Conservation (phyloP, 148 eudicot species). For the Vaccinium myrtillus region DNA sequence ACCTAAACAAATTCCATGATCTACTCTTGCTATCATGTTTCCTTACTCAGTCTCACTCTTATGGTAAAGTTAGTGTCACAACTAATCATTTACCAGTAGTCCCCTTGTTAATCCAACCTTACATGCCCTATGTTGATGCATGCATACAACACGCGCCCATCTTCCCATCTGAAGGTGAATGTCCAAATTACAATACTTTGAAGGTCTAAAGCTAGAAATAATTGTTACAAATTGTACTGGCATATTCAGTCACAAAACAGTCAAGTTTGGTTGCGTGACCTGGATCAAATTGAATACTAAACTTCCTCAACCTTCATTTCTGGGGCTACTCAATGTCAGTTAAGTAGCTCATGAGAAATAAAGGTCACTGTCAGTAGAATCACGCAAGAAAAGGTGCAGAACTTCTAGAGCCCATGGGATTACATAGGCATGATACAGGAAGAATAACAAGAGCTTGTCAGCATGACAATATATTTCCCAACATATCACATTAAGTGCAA, state of each 20-base stretch:
- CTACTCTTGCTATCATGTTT: neutral
- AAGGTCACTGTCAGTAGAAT: neutral
- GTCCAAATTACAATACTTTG: neutral
- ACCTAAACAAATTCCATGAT: neutral
- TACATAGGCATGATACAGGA: neutral
- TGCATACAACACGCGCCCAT: neutral
- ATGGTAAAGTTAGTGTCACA: too few species aligned
- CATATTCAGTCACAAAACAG: neutral
- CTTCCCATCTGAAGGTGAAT: neutral
- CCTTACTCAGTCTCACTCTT: too few species aligned
- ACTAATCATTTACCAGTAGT: neutral
- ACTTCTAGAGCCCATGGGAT: constrained; percentile 8
- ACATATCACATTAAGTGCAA: neutral
- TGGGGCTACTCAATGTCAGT: neutral
- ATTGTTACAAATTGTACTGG: neutral
- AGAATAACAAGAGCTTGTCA: neutral
- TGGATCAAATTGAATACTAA: neutral
- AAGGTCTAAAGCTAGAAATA: neutral
- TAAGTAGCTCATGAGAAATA: neutral
- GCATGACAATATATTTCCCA: neutral
- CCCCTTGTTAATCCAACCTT: constrained; percentile 5
- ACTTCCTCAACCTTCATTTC: neutral
- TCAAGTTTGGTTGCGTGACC: neutral
- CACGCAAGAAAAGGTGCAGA: neutral
- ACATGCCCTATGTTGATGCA: neutral